Evolutionary conservation across 805 yeast species (phyloP), one percentile per base, ranked within the genome.

Genomic region (Metschnikowia kunwiensis): DNA sequence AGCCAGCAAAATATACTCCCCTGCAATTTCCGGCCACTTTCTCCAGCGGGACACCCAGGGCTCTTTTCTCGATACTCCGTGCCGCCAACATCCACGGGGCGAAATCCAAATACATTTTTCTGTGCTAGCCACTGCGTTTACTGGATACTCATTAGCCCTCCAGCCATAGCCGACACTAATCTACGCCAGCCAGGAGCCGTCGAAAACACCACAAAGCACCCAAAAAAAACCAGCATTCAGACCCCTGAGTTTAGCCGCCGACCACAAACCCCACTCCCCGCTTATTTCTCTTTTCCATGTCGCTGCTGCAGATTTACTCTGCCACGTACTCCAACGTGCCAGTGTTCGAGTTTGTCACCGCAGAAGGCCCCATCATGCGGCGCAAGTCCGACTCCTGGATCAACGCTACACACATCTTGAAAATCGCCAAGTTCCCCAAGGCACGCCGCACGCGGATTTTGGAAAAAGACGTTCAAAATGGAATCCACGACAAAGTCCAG

Each of bases 321-420:
- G 83, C 84, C 27, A 80, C 85, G 16, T 82, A 85, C 65, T 74
- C 89, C 25, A 77, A 87, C 49, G 84, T 86, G 36, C 85, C 93
- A 9, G 74, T 68, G 46, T 68, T 68, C 48, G 88, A 82, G 57
- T 72, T 80, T 54, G 80, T 79, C 31, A 74, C 85, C 27, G 68
- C 75, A 22, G 86, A 80, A 34, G 82, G 82, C 23, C 85, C 82
- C 13, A 78, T 82, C 21, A 80, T 81, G 86, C 66, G 86, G 35
- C 65, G 88, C 32, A 68, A 75, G 30, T 57, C 57, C 25, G 88
- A 82, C 56, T 72, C 81, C 10, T 76, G 77, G 67, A 74, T 82
- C 46, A 82, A 82, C 55, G 87, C 86, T 13, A 80, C 87, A 4
- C 88, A 82, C 56, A 74, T 82, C 22, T 63, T 82, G 36, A 80